Evolutionary conservation across 139 green algal genomes (phyloP), one percentile per base, ranked within the genome.

Genomic region (Pleodorina starrii): DNA sequence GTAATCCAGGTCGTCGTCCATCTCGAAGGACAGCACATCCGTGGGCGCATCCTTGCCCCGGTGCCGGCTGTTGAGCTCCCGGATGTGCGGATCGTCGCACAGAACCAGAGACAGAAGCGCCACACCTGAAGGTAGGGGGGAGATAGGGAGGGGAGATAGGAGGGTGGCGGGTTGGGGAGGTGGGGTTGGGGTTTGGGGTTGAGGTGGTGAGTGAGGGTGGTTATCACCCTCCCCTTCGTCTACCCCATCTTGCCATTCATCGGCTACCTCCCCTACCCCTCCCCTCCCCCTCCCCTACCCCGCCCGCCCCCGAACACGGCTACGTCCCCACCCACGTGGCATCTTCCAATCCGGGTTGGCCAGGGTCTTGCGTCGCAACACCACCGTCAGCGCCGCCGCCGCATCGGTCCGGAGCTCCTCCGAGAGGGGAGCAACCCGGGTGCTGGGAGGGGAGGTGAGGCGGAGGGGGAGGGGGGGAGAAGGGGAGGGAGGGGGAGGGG

Each of bases 21-120:
- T 93, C 71, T 97, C 93, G 91, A 99, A 99, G 0, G 96, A 98
- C 66, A 99, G 94, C 71, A 99, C 98, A 89, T 99, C 98, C 17
- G 98, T 99, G 21, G 98, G 87, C 1, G 44, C 69, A 32, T 97
- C 93, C 85, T 97, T 96, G 27, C 93, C 94, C 1, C 97, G 92
- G 59, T 91, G 89, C 69, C 97, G 90, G 29, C 19, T 42, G 89
- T 99, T 99, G 12, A 99, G 89, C n/a, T 91, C 75, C 4, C 76
- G 78, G 73, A 99, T 99, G 92, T 96, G 91, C 0, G 59, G 74
- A 80, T 99, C 97, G 78, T 97, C 95, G 86, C 95, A 98, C 77
- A 99, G 90, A 66, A 98, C 95, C 17, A 99, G 50, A 11, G 95
- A 97, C 42, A 99, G 32, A 5, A 68, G 57, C 11, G 90, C 87